phyloP scores from a whole-genome alignment of 306 rosid genomes.

The Gastrolobium villosum region DNA sequence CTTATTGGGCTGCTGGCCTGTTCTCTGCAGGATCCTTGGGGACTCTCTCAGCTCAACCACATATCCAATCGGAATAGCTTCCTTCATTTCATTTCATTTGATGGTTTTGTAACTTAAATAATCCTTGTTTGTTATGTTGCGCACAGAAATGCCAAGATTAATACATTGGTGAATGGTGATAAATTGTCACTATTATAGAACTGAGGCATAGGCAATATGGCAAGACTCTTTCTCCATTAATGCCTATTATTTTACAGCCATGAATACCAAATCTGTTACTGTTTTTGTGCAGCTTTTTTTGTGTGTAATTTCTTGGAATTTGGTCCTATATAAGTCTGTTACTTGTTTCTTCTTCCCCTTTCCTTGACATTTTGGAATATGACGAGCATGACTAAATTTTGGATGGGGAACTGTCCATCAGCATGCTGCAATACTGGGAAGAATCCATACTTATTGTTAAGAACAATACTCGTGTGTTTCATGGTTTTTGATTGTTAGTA shows the following conservation, averaged over 20 bases:
- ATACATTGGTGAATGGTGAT: slow-evolving; percentile 5
- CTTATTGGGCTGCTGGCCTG: not conserved
- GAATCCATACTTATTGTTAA: slow-evolving; percentile 20
- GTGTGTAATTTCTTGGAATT: slow-evolving; percentile 15
- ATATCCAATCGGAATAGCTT: slow-evolving; percentile 1
- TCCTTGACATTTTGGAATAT: slow-evolving; percentile 6
- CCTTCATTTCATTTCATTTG: slow-evolving; percentile 30
- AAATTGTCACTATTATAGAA: slow-evolving; percentile 14
- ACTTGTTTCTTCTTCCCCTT: slow-evolving; percentile 15
- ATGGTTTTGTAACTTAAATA: not conserved
- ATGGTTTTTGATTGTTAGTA: slow-evolving; percentile 24
- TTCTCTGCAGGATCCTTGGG: not conserved
- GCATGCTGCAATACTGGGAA: not conserved
- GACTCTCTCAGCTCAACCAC: not conserved
- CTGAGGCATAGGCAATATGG: slow-evolving; percentile 12
- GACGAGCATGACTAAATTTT: slow-evolving; percentile 20
- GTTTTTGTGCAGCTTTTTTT: not conserved
- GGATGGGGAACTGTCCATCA: slow-evolving; percentile 1
- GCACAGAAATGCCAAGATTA: not conserved
- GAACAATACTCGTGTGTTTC: not conserved
- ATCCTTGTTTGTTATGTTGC: slow-evolving; percentile 5
- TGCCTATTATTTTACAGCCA: not conserved
- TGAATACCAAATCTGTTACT: slow-evolving; percentile 18
- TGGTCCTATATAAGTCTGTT: not conserved
- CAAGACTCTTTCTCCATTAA: not conserved